Evolutionary conservation across 306 rosid genomes (phyloP), one percentile per base, ranked within the genome.

Genomic region (Heteromeles arbutifolia): DNA sequence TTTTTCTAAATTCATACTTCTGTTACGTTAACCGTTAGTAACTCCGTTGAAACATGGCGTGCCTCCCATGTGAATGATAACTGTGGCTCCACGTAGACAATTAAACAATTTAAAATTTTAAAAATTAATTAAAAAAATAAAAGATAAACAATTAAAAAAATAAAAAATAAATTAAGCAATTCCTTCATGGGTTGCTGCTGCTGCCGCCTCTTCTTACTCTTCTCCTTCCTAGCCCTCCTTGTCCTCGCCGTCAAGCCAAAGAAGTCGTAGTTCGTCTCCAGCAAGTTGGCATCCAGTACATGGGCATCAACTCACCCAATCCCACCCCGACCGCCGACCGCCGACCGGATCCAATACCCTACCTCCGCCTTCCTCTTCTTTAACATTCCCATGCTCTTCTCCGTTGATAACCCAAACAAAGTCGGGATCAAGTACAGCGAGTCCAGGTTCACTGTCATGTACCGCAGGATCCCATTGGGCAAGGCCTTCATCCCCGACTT

Each of bases 381-480:
- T 17, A 9, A 4, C 54, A 48, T 48, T 48, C 18, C 1, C 54
- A 48, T 48, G 54, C 19, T 48, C 0, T 48, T 48, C 54, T 48
- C 19, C 6, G 6, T 8, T 2, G 86, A 37, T 6, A 94, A 94
- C 81, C 97, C 97, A 0, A 94, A 94, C 84, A 92, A 90, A 84
- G 98, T 94, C 0, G 98, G 98, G 70, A 94, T 92, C 85, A 87
- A 86, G 85, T 92, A 92, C 88, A 95, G 95, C 9, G 88, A 90
- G 86, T 92, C 96, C 59, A 87, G 84, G 84, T 94, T 94, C 81
- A 88, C 95, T 4, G 95, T 92, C 21, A 92, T 94, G 97, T 94
- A 94, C 86, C 79, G 92, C 2, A 97, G 98, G 3, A 92, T 94
- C 66, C 96, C 98, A 1, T 29, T 94, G 43, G 97, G 98, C 0